A percentile compares a stretch with the other conserved stretches of the same genome.
These are phyloP conservation scores for Artemisia tridentata DNA, from an alignment of 129 eudicot genomes.

Conservation along the genomic window DNA sequence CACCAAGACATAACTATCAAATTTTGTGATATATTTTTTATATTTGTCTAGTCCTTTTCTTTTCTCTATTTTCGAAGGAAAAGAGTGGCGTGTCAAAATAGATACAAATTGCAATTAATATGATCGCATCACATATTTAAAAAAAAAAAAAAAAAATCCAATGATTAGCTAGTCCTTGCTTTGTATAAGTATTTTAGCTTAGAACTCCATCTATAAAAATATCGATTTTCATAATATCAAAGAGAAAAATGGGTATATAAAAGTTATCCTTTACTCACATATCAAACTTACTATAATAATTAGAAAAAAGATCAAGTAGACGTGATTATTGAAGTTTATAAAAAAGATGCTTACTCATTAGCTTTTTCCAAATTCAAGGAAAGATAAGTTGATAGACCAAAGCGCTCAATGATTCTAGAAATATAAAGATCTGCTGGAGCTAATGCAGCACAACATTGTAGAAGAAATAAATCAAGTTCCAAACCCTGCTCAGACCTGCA, in stretches of 20 bases:
- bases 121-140: not conserved
- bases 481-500: conserved; percentile 94
- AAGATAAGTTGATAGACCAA: conserved; percentile 67
- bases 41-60: not conserved
- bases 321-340: not conserved
- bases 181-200: not conserved
- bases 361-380: conserved; percentile 67
- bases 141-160: not conserved
- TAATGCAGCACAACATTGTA: conserved; percentile 97
- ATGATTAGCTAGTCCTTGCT: not conserved
- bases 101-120: not conserved
- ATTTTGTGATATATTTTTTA: not conserved
- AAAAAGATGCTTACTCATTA: conserved; percentile 66
- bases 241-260: not conserved
- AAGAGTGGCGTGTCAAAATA: not conserved
- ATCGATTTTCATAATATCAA: not conserved
- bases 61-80: not conserved
- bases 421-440: conserved; percentile 92
- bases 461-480: conserved; percentile 91
- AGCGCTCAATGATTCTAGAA: conserved; percentile 73
- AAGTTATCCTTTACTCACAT: not conserved
- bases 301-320: not conserved
- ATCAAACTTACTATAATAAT: conserved; percentile 1
- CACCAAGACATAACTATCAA: not conserved
- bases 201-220: not conserved